phyloP scores from a whole-genome alignment of 345 rosid genomes.

The Erysimum cheiranthoides region DNA sequence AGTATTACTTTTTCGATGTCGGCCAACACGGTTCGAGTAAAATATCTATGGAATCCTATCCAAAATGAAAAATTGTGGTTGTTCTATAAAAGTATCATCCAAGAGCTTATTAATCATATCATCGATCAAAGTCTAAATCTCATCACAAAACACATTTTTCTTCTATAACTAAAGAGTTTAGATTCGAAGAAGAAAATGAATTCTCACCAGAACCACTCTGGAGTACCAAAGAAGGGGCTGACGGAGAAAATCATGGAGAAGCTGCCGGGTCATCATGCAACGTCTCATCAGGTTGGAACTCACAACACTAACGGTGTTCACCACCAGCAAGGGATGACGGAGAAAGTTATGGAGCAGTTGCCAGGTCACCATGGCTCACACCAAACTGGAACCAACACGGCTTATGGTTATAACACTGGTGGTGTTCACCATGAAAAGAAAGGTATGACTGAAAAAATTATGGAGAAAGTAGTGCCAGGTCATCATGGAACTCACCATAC shows the following conservation, averaged over 20 bases:
- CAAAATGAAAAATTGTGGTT: not conserved
- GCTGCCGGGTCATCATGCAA: conserved; percentile 51
- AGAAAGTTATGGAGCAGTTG: conserved; percentile 58
- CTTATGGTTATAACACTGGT: conserved; percentile 27
- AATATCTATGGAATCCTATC: conserved; percentile 17
- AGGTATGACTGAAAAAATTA: conserved; percentile 64
- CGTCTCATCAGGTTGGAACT: conserved; percentile 38
- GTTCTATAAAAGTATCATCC: conserved; percentile 12
- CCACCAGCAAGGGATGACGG: conserved; percentile 53
- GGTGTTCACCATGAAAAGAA: conserved; percentile 54
- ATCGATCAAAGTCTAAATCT: not conserved
- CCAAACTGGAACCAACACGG: conserved; percentile 39
- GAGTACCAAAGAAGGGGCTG: conserved; percentile 55
- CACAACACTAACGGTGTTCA: conserved; percentile 41
- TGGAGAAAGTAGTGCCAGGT: conserved; percentile 49
- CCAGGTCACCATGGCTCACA: conserved; percentile 51
- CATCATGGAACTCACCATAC: not conserved
- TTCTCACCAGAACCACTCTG: conserved; percentile 41
- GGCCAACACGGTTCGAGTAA: not conserved
- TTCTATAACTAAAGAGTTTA: not conserved
- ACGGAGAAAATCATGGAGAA: conserved; percentile 57
- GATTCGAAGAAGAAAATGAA: conserved; percentile 19
- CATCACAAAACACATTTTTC: not conserved
- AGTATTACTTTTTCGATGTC: not conserved
- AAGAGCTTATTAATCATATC: not conserved